A percentile compares a stretch with the other conserved stretches of the same genome.
These are phyloP conservation scores for Rhodotorula sp. DNA, from an alignment of 1,284 basidiomycete species.

Conservation along the genomic window DNA sequence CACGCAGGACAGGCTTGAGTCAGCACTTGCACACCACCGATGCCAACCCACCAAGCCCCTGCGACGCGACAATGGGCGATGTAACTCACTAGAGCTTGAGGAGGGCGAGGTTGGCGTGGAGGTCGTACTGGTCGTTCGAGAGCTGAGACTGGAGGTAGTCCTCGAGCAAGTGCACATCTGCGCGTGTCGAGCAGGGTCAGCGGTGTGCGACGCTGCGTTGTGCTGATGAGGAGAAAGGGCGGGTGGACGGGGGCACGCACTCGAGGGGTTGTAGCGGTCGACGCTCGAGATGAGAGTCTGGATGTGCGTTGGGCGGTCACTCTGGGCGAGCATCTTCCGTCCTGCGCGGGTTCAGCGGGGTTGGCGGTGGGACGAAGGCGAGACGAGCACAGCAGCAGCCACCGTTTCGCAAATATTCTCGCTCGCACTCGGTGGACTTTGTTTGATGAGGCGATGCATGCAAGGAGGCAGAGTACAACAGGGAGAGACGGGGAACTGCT, in stretches of 20 bases:
- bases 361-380: neutral
- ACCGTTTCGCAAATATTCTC: too few relatives aligned
- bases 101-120: conserved; percentile 39
- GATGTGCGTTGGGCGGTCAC: conserved; percentile 35
- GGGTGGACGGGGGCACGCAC: conserved; percentile 4
- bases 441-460: too few relatives aligned
- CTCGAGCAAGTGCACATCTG: conserved; percentile 38
- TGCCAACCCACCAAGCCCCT: too few relatives aligned
- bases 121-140: conserved; percentile 30
- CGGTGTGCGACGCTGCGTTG: neutral
- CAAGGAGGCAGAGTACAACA: neutral
- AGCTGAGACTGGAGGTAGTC: conserved; percentile 40
- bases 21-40: neutral
- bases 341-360: neutral
- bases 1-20: neutral
- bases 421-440: too few relatives aligned
- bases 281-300: conserved; percentile 34
- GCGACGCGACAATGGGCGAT: too few relatives aligned
- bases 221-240: neutral
- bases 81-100: conserved; percentile 37
- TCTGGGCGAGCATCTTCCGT: conserved; percentile 14
- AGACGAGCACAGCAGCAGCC: neutral
- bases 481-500: too few relatives aligned
- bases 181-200: neutral
- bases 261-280: conserved; percentile 39